Percentiles rank a stretch among this genome's conserved stretches.
These are phyloP conservation scores for Hansenula lynferdii DNA, from an alignment of 1,139 yeast genomes.

Conservation along the genomic window DNA sequence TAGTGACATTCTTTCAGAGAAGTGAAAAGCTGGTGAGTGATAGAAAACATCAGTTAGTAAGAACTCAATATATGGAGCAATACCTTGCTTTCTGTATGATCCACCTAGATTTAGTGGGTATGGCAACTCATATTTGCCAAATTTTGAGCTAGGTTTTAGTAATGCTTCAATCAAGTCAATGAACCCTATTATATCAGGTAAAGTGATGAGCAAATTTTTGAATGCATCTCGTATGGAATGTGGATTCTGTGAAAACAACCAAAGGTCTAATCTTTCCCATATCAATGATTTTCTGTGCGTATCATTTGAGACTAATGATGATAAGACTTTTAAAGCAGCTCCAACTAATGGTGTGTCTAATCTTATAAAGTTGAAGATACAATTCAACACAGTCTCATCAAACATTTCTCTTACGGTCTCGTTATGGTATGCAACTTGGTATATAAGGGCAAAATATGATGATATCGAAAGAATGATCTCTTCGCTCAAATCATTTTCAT, in stretches of 20 bases:
- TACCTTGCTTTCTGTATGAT: conserved; percentile 58
- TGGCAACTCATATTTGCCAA: conserved; percentile 39
- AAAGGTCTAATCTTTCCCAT: conserved; percentile 72
- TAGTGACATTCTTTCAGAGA: conserved; percentile 39
- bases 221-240: conserved; percentile 26
- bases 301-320: conserved; percentile 46
- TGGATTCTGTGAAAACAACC: conserved; percentile 45
- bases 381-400: conserved; percentile 29
- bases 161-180: conserved; percentile 43
- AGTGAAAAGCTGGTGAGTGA: conserved; percentile 30
- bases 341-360: conserved; percentile 52
- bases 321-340: conserved; percentile 44
- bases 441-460: conserved; percentile 58
- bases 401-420: conserved; percentile 33
- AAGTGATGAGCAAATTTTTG: conserved; percentile 29
- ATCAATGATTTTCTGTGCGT: conserved; percentile 41
- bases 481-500: conserved; percentile 60
- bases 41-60: conserved; percentile 62
- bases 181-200: conserved; percentile 61
- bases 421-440: conserved; percentile 43
- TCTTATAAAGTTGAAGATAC: conserved; percentile 42
- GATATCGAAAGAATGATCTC: conserved; percentile 76
- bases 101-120: conserved; percentile 66
- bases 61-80: conserved; percentile 80
- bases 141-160: conserved; percentile 27